Base-by-base conservation (phyloP, 257 asterid species). In the Solanum infundibuliforme region DNA sequence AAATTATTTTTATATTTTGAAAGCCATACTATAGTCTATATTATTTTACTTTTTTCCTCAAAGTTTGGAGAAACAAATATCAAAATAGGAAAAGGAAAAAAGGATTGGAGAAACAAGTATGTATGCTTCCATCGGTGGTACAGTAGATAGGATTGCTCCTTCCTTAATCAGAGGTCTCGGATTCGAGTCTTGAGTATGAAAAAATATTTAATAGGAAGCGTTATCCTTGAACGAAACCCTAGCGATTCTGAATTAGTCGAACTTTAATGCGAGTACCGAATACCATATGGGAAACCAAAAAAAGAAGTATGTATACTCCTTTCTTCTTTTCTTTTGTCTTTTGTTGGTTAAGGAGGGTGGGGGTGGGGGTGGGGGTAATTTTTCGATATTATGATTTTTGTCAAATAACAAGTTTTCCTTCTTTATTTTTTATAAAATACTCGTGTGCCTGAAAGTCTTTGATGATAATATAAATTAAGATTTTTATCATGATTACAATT, bases 221-320 rank as follows among this genome's bases (percentile, higher is more conserved):
- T 0, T 55, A 55, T 7, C 4, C 4, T 0, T 0, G 0, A 18
- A 55, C 0, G 1, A 6, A 1, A 18, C 1, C 0, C 1, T 55
- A 20, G 10, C 0, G 4, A 55, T 2, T 55, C 0, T 18, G 2
- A 6, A 18, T 55, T 55, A 52, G 4, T 0, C 65, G 0, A 55
- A 18, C 4, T 55, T 52, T 2, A 18, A 55, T 55, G 9, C 4
- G 0, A 0, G 0, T 55, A 55, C 0, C n/a, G 4, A 55, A 6
- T 16, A 18, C 4, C n/a, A 16, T 0, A 18, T 55, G 1, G 1
- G 4, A 55, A 55, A 55, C 0, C 4, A 6, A 55, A 52, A 1
- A 52, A 52, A 52, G 8, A 6, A 55, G 9, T 55, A 55, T 55
- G 65, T 55, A 55, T 55, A 7, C n/a, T 7, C 10, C 23, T 55